Conservation (phyloP, 768 basidiomycete genomes). For the Filobasidium floriforme region DNA sequence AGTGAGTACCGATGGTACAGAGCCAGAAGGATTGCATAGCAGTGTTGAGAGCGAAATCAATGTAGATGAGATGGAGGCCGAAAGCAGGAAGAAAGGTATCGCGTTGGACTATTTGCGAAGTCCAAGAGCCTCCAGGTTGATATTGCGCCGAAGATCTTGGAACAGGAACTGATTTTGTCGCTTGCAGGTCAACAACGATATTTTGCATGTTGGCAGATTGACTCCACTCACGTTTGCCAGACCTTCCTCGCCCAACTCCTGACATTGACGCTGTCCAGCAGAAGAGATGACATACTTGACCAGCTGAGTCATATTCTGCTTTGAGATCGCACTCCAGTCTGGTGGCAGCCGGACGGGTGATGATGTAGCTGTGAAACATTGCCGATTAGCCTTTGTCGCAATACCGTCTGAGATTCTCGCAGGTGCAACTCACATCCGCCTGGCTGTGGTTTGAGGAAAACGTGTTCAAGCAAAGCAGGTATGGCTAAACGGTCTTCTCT, state of each 20-base stretch:
- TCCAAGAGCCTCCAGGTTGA: neutral
- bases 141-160: neutral
- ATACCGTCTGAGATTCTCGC: too few relatives aligned
- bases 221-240: neutral
- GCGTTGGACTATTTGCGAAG: neutral
- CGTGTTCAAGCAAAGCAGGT: slow-evolving; percentile 71
- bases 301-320: neutral
- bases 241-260: neutral
- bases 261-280: neutral
- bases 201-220: too few relatives aligned
- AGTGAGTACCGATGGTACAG: too few relatives aligned
- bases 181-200: too few relatives aligned
- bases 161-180: slow-evolving; percentile 2
- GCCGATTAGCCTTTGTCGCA: too few relatives aligned
- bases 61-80: neutral
- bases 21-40: too few relatives aligned
- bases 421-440: slow-evolving; percentile 9
- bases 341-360: neutral
- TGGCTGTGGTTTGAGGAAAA: slow-evolving; percentile 54
- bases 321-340: neutral
- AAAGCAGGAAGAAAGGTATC: neutral
- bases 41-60: neutral
- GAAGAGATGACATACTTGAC: neutral
- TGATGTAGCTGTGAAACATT: neutral
- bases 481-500: slow-evolving; percentile 82